Conservation (phyloP, 306 rosid species). For the Amphicarpaea edgeworthii region DNA sequence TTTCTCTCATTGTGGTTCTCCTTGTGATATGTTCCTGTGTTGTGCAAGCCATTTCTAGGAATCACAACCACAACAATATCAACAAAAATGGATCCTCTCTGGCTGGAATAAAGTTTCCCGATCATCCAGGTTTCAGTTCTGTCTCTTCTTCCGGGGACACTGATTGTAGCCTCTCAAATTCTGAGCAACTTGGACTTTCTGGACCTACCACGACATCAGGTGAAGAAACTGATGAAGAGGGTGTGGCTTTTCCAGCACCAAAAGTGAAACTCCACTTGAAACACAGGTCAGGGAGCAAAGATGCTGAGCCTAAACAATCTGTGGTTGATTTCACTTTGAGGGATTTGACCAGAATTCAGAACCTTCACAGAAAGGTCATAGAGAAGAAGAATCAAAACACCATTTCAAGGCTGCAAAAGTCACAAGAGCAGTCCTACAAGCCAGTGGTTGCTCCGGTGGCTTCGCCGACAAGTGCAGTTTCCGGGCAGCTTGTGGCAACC, state of each 20-base stretch:
- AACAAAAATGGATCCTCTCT: conserved; percentile 69
- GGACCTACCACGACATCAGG: conserved; percentile 37
- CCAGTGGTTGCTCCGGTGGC: conserved; percentile 49
- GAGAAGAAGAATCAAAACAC: conserved; percentile 90
- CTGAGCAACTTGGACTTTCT: conserved; percentile 45
- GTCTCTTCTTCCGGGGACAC: conserved; percentile 64
- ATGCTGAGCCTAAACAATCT: conserved; percentile 56
- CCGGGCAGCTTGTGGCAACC: conserved; percentile 84
- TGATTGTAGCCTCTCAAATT: conserved; percentile 60
- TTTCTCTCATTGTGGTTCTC: conserved; percentile 46
- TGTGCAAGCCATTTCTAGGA: conserved; percentile 46
- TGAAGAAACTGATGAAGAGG: conserved; percentile 40
- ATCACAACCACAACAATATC: conserved; percentile 45
- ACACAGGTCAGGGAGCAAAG: conserved; percentile 51
- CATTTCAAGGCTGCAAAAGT: conserved; percentile 64
- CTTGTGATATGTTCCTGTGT: conserved; percentile 48
- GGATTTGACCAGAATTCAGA: conserved; percentile 83
- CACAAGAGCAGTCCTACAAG: conserved; percentile 40
- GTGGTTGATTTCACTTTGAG: conserved; percentile 59
- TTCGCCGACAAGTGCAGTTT: conserved; percentile 52
- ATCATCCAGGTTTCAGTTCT: conserved; percentile 67
- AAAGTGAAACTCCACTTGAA: conserved; percentile 72
- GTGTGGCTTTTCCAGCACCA: conserved; percentile 18
- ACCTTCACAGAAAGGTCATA: conserved; percentile 68
- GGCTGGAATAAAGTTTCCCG: conserved; percentile 71